A percentile compares a stretch with the other conserved stretches of the same genome.
These are phyloP conservation scores for Astrothelium macrocarpum DNA, from an alignment of 495 filamentous ascomycete species.

Conservation along the genomic window DNA sequence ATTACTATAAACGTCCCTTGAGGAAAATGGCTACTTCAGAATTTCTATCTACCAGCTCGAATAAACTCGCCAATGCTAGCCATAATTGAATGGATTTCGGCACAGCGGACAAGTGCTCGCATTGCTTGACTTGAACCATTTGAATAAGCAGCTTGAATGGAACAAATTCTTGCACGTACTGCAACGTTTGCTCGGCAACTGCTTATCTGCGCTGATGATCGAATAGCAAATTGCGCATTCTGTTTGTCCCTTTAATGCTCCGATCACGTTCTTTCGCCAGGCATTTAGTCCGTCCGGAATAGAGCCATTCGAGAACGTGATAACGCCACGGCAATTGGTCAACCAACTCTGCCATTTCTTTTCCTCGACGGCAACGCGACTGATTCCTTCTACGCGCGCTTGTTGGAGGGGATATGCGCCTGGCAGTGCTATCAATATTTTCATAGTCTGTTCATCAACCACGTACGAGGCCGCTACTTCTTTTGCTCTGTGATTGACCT, in stretches of 20 bases:
- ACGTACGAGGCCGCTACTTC: constrained; percentile 76
- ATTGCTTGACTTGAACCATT: constrained; percentile 93
- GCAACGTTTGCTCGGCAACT: constrained; percentile 83
- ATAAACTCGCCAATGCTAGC: neutral
- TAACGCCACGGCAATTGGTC: constrained; percentile 76
- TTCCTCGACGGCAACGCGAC: constrained; percentile 76
- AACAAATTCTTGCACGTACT: constrained; percentile 90
- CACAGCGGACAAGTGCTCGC: constrained; percentile 84
- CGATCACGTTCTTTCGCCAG: constrained; percentile 74
- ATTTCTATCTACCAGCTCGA: too few relatives aligned
- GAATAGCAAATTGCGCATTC: constrained; percentile 98
- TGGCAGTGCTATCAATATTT: constrained; percentile 69
- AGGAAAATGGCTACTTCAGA: too few relatives aligned
- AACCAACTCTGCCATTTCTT: constrained; percentile 85
- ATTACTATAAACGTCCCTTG: too few relatives aligned
- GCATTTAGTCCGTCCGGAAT: constrained; percentile 75
- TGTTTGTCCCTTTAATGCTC: constrained; percentile 80
- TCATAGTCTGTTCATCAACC: constrained; percentile 75
- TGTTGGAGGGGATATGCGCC: constrained; percentile 67
- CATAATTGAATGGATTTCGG: constrained; percentile 65
- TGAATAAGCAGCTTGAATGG: constrained; percentile 79
- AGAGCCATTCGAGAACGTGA: constrained; percentile 78
- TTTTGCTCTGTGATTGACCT: constrained; percentile 54
- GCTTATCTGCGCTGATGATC: constrained; percentile 77
- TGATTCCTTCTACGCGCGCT: constrained; percentile 65